A percentile compares a stretch with the other conserved stretches of the same genome.
These are phyloP conservation scores for Trichomonas gallinae DNA, from an alignment of 208 protist genomes.

Conservation along the genomic window DNA sequence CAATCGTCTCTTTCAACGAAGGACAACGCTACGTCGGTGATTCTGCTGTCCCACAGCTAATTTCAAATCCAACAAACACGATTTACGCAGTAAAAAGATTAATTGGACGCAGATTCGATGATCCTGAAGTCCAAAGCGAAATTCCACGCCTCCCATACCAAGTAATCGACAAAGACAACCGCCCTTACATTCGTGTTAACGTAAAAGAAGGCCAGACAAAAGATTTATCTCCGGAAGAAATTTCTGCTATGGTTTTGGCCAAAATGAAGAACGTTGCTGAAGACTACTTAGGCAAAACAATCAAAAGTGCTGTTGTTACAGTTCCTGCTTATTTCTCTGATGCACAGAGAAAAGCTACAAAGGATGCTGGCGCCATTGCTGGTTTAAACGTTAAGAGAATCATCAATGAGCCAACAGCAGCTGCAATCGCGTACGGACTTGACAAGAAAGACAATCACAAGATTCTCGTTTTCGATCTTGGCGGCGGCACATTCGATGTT, in stretches of 20 bases:
- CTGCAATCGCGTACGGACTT: slow-evolving; percentile 94
- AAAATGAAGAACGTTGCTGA: no score
- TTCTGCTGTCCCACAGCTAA: slow-evolving; percentile 58
- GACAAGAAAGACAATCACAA: slow-evolving; percentile 50
- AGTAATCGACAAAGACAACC: slow-evolving; percentile 61
- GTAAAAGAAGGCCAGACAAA: slow-evolving; percentile 59
- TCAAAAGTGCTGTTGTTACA: no score
- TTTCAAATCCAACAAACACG: slow-evolving; percentile 59
- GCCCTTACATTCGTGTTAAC: slow-evolving; percentile 66
- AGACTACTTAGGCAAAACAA: slow-evolving; percentile 68
- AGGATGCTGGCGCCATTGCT: slow-evolving; percentile 67
- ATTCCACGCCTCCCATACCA: slow-evolving; percentile 77
- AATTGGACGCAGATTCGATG: slow-evolving; percentile 63
- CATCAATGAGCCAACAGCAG: slow-evolving; percentile 99
- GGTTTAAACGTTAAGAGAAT: slow-evolving; percentile 89
- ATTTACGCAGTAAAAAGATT: slow-evolving; percentile 80
- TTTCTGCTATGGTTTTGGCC: slow-evolving; percentile 72
- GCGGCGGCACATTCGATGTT: no score
- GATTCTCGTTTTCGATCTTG: slow-evolving; percentile 53
- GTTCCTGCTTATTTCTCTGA: slow-evolving; percentile 81
- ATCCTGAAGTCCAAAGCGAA: slow-evolving; percentile 72
- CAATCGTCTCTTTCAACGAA: slow-evolving; percentile 81
- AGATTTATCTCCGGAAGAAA: slow-evolving; percentile 67
- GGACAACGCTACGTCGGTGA: slow-evolving; percentile 55
- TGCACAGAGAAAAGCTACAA: slow-evolving; percentile 70